A percentile compares a stretch with the other conserved stretches of the same genome.
These are phyloP conservation scores for Quercus glauca DNA, from an alignment of 306 rosid genomes.

Conservation along the genomic window DNA sequence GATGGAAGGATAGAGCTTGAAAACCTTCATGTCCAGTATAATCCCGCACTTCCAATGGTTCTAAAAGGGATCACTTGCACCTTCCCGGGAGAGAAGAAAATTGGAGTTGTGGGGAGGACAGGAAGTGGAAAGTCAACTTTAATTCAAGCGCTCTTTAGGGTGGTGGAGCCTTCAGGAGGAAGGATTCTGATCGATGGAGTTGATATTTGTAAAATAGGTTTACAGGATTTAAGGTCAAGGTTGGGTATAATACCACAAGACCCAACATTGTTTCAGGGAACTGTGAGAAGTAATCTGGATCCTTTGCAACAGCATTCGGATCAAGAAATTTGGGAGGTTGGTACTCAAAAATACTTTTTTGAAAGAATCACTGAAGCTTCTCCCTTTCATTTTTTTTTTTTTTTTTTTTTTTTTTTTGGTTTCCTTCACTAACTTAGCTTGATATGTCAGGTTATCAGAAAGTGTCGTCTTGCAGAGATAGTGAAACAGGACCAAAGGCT, in stretches of 20 bases:
- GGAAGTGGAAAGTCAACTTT: conserved; percentile 87
- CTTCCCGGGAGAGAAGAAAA: conserved; percentile 61
- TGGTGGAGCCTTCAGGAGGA: conserved; percentile 67
- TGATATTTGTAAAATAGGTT: conserved; percentile 63
- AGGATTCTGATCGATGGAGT: conserved; percentile 55
- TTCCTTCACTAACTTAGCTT: background rate
- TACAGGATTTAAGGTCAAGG: conserved; percentile 73
- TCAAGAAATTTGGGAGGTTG: conserved; percentile 75
- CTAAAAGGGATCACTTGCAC: conserved; percentile 71
- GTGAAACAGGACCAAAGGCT: conserved; percentile 57
- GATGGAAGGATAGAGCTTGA: conserved; percentile 59
- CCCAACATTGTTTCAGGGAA: conserved; percentile 68
- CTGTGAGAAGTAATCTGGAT: conserved; percentile 68
- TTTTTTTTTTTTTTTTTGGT: background rate
- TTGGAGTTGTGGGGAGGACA: conserved; percentile 80
- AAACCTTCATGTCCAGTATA: conserved; percentile 60
- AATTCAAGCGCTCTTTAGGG: conserved; percentile 70
- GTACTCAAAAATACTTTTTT: conserved; percentile 7
- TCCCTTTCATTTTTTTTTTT: background rate
- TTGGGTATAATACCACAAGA: conserved; percentile 71
- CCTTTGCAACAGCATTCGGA: conserved; percentile 60
- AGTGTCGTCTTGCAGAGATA: conserved; percentile 70
- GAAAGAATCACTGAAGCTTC: background rate
- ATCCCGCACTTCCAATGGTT: conserved; percentile 62
- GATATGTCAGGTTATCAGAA: conserved; percentile 57